Base-by-base conservation (phyloP, 768 basidiomycete genomes). In the Calocera viscosa region DNA sequence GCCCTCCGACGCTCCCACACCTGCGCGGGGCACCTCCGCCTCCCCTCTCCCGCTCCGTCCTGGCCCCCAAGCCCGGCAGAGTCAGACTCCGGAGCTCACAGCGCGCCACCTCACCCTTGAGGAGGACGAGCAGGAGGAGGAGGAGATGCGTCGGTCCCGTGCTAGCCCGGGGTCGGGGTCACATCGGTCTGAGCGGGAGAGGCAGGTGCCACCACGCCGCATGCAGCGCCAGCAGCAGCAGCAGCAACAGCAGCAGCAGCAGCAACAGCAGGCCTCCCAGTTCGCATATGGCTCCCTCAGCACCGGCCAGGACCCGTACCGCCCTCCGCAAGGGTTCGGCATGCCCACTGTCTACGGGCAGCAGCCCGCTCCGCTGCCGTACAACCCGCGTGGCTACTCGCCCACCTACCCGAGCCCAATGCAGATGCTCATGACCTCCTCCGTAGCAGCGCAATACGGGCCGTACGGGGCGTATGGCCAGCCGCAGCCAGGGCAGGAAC, bases 321-420 rank as follows among this genome's bases (percentile, higher is more conserved):
- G 26, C 26, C 53, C 14, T 19, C 19, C 43, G 8, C 53, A 24
- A 32, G 30, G 26, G 30, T 60, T 16, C 53, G 53, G 26, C 53
- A 60, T 60, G 53, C 53, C 53, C 2, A 60, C 26, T 7, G 53
- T 60, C 5, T 60, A 60, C 53, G 53, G 53, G 26, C 53, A 60
- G 30, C 53, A 60, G 30, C 53, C 53, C 53, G 26, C 53, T 2
- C 53, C 53, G 5, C 10, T 60, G 53, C 26, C 53, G 11, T 60
- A 60, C 30, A 60, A 60, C 53, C 53, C 53, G 14, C 53, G 53
- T 3, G 53, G 53, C 7, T 60, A 60, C 53, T 60, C 53, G 14
- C 53, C 53, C 5, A 28, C 14, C 53, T 60, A 60, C 30, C 53
- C 53, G 16, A 60, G 53, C 53, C 53, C 53, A 14, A 60, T 60